A percentile compares a stretch with the other conserved stretches of the same genome.
Conservation (phyloP, 257 asterid genomes). For the Salvia hispanica region DNA sequence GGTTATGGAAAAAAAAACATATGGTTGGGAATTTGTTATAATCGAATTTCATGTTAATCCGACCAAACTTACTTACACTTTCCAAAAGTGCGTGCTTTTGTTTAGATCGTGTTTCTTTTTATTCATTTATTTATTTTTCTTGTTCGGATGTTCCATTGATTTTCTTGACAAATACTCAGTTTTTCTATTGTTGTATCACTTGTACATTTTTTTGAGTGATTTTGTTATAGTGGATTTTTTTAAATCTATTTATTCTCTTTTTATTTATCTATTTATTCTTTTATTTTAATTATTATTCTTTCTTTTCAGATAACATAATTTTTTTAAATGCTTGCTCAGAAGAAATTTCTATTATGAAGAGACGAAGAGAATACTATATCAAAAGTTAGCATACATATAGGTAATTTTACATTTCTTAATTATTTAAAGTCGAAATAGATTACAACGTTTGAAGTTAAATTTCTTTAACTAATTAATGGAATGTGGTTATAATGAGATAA, state of each 20-base stretch:
- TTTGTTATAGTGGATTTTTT: too few species aligned
- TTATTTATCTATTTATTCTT: too few species aligned
- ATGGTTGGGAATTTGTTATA: constrained; percentile 34
- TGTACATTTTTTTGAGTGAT: too few species aligned
- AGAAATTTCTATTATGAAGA: too few species aligned
- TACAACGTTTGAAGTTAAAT: too few species aligned
- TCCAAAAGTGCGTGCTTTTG: constrained; percentile 32
- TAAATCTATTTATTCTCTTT: too few species aligned
- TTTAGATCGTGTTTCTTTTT: neutral
- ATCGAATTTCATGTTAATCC: constrained; percentile 31
- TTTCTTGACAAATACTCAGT: neutral
- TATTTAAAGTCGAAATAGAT: too few species aligned
- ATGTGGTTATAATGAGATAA: neutral
- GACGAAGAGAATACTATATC: too few species aligned
- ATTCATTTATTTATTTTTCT: neutral
- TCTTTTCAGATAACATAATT: too few species aligned
- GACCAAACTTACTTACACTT: constrained; percentile 30
- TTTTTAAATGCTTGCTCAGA: too few species aligned
- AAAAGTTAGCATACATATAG: neutral
- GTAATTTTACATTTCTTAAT: neutral
- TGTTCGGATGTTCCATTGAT: neutral
- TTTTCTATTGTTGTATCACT: too few species aligned
- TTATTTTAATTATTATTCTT: too few species aligned
- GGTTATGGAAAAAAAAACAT: constrained; percentile 26
- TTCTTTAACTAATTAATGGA: neutral